A percentile compares a stretch with the other conserved stretches of the same genome.
phyloP scores from a whole-genome alignment of 2,329 filamentous ascomycete species.

The Aspergillus sp. region DNA sequence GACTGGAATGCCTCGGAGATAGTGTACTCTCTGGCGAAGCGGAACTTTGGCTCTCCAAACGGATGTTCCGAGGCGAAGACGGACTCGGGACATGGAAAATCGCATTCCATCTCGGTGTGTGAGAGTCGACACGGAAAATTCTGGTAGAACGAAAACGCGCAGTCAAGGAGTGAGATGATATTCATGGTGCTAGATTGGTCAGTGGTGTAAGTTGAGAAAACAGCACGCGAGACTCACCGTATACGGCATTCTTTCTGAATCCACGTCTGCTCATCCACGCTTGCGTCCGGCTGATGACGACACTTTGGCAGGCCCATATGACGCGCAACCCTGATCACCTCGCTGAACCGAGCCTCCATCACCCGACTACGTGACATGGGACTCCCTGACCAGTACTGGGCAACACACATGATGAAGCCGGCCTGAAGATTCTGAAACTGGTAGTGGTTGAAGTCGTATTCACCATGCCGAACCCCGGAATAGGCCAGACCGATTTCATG shows the following conservation, averaged over 20 bases:
- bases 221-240: constrained; percentile 24
- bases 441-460: constrained; percentile 26
- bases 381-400: constrained; percentile 46
- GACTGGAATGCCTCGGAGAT: constrained; percentile 39
- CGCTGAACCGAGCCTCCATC: constrained; percentile 44
- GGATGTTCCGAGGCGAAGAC: constrained; percentile 42
- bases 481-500: constrained; percentile 38
- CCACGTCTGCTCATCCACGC: constrained; percentile 39
- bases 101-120: constrained; percentile 41
- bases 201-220: background rate
- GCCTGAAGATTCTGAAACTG: constrained; percentile 43
- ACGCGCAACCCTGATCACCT: constrained; percentile 41
- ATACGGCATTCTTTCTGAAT: constrained; percentile 45
- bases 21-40: constrained; percentile 34
- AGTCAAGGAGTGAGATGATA: constrained; percentile 42
- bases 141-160: constrained; percentile 45
- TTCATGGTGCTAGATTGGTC: constrained; percentile 31
- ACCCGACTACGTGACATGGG: constrained; percentile 37
- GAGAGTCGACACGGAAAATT: constrained; percentile 44
- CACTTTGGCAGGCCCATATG: constrained; percentile 37
- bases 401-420: constrained; percentile 39
- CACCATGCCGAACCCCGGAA: constrained; percentile 17
- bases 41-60: constrained; percentile 40
- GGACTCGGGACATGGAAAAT: constrained; percentile 42
- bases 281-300: constrained; percentile 37